phyloP scores from a whole-genome alignment of 768 basidiomycete genomes.

The Leccinum incarnatum region DNA sequence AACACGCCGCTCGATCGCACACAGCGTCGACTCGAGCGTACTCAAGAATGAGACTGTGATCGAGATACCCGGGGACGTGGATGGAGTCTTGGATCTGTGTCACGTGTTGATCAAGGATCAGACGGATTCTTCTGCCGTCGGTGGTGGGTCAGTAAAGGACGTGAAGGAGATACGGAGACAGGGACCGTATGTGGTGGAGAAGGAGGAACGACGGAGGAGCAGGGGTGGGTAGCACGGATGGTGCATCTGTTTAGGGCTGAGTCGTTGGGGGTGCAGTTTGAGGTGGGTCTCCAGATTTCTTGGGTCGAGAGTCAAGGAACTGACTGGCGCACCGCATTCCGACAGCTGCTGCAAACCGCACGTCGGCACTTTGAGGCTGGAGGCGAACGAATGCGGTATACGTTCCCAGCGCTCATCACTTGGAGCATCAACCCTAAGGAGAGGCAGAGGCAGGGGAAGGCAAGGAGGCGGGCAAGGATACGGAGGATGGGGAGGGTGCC shows the following conservation, averaged over 20 bases:
- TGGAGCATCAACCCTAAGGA: conserved; percentile 92
- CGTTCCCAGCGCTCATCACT: conserved; percentile 42
- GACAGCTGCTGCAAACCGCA: conserved; percentile 85
- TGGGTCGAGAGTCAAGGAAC: not conserved
- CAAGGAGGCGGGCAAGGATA: conserved; percentile 23
- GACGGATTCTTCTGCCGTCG: conserved; percentile 42
- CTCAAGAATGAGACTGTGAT: conserved; percentile 96
- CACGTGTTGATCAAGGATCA: conserved; percentile 91
- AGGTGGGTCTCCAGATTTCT: conserved; percentile 43
- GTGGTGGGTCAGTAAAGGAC: conserved; percentile 20
- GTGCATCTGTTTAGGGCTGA: conserved; percentile 92
- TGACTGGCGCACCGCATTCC: not conserved
- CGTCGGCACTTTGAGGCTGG: conserved; percentile 87
- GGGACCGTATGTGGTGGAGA: conserved; percentile 64
- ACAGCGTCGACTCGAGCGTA: conserved; percentile 90
- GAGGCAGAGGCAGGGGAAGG: conserved; percentile 29
- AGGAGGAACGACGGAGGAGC: conserved; percentile 97
- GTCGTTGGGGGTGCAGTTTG: conserved; percentile 83
- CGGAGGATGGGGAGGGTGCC: conserved; percentile 40
- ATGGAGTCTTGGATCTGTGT: conserved; percentile 88
- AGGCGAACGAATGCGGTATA: conserved; percentile 93
- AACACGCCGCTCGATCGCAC: conserved; percentile 88
- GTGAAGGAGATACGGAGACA: conserved; percentile 51
- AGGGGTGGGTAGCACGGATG: conserved; percentile 99
- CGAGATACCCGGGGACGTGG: conserved; percentile 90